Evolutionary conservation across 73 alveolate species (phyloP), one percentile per base, ranked within the genome.

Genomic region (Stentor coeruleus): DNA sequence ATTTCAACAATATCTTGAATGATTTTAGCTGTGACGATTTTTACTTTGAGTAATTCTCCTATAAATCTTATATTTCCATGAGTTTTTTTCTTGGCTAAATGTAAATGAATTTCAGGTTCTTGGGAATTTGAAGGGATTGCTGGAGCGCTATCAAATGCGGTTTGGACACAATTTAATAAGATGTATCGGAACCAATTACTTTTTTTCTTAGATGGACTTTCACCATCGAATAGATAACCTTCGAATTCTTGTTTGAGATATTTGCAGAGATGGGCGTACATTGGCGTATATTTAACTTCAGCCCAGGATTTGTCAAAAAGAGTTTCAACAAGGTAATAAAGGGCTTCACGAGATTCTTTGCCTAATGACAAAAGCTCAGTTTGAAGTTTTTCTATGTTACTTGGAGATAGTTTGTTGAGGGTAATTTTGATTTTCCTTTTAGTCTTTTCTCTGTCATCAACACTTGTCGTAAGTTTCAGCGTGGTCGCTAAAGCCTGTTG

Each of bases 251-350:
- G 40, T 40, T 66, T 66, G 14, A 66, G 33, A 26, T 26, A 26
- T 33, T 31, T 26, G 84, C 83, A 75, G 26, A 75, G 83, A 75
- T 75, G n/a, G 28, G 83, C 83, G 66, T 75, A 75, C 72, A 75
- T 39, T 38, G 26, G 39, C n/a, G 83, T 75, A 39, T 75, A 75
- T 38, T 75, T 75, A 33, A 26, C 77, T 75, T 75, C 83, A 37
- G 59, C 15, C 38, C 83, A 75, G 14, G 83, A 15, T 38, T 75
- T 75, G 35, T 75, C 59, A 38, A 75, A 75, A 20, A 75, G 33
- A 20, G 35, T 28, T n/a, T 39, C 15, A 1, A 75, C 66, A 37
- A 75, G 39, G 14, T 37, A 28, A 6, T 20, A 28, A 20, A 37
- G 38, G 1, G 41, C 58, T 2, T 75, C 59, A 20, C 28, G 20